Percentiles rank a stretch among this genome's conserved stretches.
phyloP scores from a whole-genome alignment of 1,139 yeast genomes.

The Nakaseomyces uthaithaninus region DNA sequence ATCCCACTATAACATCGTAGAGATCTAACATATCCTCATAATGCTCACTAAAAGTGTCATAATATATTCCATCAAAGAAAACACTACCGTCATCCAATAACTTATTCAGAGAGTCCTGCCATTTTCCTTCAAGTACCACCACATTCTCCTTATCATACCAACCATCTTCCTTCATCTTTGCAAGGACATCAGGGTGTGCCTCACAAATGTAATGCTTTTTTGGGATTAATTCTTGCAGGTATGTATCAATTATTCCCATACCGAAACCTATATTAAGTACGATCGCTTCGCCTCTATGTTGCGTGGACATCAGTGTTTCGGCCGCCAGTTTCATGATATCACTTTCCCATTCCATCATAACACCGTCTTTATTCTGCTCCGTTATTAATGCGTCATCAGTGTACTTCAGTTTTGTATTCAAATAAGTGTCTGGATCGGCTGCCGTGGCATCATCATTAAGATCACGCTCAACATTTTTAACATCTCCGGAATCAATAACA shows the following conservation, averaged over 20 bases:
- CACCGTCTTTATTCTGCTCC: constrained; percentile 71
- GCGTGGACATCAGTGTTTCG: constrained; percentile 47
- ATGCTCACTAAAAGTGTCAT: constrained; percentile 90
- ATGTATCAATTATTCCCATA: constrained; percentile 86
- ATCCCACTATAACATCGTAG: constrained; percentile 73
- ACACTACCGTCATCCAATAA: constrained; percentile 55
- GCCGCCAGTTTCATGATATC: constrained; percentile 77
- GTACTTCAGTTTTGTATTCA: constrained; percentile 61
- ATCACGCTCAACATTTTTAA: background rate
- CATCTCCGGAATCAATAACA: too few species aligned
- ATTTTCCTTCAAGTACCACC: constrained; percentile 70
- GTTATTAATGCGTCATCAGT: constrained; percentile 67
- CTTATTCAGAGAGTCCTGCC: constrained; percentile 76
- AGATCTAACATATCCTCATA: constrained; percentile 77
- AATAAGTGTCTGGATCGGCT: constrained; percentile 54
- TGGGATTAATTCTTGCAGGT: constrained; percentile 57
- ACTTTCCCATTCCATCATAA: constrained; percentile 97
- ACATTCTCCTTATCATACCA: constrained; percentile 78
- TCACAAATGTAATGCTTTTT: constrained; percentile 77
- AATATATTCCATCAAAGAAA: constrained; percentile 83
- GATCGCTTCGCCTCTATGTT: constrained; percentile 35
- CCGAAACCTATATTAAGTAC: constrained; percentile 89
- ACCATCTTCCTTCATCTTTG: constrained; percentile 61
- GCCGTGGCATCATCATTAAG: constrained; percentile 46
- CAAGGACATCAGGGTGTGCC: constrained; percentile 87